These are phyloP conservation scores for Psidium guajava DNA, from an alignment of 345 rosid species.

Conservation along the genomic window DNA sequence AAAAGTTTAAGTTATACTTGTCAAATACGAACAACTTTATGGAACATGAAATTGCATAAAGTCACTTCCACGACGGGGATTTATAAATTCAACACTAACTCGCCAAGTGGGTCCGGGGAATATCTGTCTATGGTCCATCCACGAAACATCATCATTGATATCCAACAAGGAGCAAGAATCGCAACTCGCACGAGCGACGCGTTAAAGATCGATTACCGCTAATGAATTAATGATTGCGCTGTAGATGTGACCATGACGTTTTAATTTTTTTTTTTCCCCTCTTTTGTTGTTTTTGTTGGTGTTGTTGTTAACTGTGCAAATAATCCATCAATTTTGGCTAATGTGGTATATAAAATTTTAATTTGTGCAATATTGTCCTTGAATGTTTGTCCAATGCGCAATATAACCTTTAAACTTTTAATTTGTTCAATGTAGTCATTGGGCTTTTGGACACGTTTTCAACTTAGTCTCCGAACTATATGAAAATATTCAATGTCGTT, in stretches of 20 bases:
- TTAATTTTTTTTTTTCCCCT: too few relatives aligned
- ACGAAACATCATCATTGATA: not conserved
- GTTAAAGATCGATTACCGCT: not conserved
- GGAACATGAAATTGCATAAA: not conserved
- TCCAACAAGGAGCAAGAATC: not conserved
- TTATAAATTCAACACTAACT: not conserved
- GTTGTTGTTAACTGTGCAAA: too few relatives aligned
- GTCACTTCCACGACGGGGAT: not conserved
- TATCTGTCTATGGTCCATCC: not conserved
- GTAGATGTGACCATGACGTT: not conserved
- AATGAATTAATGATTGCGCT: not conserved
- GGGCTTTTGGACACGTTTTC: too few relatives aligned
- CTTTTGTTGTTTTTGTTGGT: not conserved
- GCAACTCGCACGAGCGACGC: not conserved
- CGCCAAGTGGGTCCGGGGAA: not conserved
- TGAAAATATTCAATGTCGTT: too few relatives aligned
- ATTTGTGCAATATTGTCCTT: too few relatives aligned
- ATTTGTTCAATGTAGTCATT: too few relatives aligned
- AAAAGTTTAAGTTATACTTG: not conserved
- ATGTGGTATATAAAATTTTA: too few relatives aligned
- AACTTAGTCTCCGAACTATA: too few relatives aligned
- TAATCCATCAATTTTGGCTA: too few relatives aligned
- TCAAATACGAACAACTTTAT: not conserved
- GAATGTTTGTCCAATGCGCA: too few relatives aligned
- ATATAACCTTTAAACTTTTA: rapidly evolving